Percentiles rank a stretch among this genome's conserved stretches.
phyloP scores from a whole-genome alignment of 192 early-diverging fungal genomes.

The Rhizoclosmatium globosum region DNA sequence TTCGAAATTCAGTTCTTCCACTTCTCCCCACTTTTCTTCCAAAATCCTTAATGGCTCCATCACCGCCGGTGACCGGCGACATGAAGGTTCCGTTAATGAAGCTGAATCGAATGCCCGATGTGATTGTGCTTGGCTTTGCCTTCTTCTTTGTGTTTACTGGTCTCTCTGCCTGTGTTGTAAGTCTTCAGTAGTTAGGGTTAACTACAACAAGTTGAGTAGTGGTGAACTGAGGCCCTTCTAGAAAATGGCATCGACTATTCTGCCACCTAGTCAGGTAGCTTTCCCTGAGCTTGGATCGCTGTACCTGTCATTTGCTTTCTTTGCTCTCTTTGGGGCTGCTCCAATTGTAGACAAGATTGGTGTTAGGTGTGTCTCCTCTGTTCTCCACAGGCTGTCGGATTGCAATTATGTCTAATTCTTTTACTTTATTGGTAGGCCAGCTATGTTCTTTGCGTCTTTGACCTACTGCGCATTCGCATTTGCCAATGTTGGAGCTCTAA shows the following conservation, averaged over 20 bases:
- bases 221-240: background rate
- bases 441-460: slow-evolving; percentile 28
- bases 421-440: background rate
- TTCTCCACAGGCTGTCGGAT: background rate
- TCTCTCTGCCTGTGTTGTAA: background rate
- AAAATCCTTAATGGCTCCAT: no score
- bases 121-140: slow-evolving; percentile 4
- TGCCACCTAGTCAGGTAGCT: slow-evolving; percentile 11
- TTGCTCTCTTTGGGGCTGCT: slow-evolving; percentile 29
- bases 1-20: no score
- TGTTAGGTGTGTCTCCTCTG: background rate
- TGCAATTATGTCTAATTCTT: background rate
- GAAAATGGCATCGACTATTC: slow-evolving; percentile 27
- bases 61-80: no score
- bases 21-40: no score
- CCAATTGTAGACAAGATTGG: slow-evolving; percentile 31
- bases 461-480: slow-evolving; percentile 24
- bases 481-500: slow-evolving; percentile 9
- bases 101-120: slow-evolving; percentile 26
- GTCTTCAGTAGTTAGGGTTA: background rate
- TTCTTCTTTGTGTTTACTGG: slow-evolving; percentile 21
- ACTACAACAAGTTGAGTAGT: background rate
- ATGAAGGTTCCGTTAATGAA: no score
- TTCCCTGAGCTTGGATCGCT: slow-evolving; percentile 27
- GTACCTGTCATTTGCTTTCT: slow-evolving; percentile 36